Base-by-base conservation (phyloP, 768 basidiomycete genomes). In the Cystofilobasidium ferigula region DNA sequence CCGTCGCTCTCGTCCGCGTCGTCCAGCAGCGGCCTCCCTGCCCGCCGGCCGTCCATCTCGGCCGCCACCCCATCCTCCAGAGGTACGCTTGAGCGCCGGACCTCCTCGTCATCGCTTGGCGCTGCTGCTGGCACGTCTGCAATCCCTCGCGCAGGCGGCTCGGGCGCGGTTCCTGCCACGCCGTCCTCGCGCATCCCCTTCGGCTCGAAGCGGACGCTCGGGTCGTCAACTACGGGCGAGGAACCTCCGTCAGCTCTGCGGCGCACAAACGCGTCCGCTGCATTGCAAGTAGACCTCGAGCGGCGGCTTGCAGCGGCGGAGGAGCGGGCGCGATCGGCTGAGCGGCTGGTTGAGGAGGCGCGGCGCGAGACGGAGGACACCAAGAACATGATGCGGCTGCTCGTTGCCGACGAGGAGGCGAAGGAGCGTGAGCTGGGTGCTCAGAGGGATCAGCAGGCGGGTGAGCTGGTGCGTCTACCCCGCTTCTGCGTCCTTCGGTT, bases 161-260 rank as follows among this genome's bases (percentile, higher is more conserved):
- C 45, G 13, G n/a, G 9, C 10, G 51, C 35, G 22, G 57, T 40
- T n/a, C 38, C 57, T 9, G 60, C 65, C 10, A 59, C 65, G 0
- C 54, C 32, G 2, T 67, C 65, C 24, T 67, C 65, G 5, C 38
- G 65, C 22, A 67, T 67, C 32, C 65, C 65, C 32, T 59, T 67
- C 1, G 65, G 65, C 4, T 45, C 40, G 28, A 43, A 59, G 42
- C 51, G 58, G 8, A 42, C 65, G 2, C 57, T 48, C 16, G 22
- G 30, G 20, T 57, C 57, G 6, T 16, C 45, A 22, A 1, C 24
- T 26, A n/a, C 24, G 20, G 38, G 38, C 35, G 18, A 48, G 22
- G 65, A 67, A 43, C 65, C 65, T 0, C 65, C 65, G 6, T 61
- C 65, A 0, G 40, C 60, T 8, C 24, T 62, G 18, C 58, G 58